These are phyloP conservation scores for Panicum virgatum DNA, from an alignment of 202 grass and related monocot species.

Conservation along the genomic window DNA sequence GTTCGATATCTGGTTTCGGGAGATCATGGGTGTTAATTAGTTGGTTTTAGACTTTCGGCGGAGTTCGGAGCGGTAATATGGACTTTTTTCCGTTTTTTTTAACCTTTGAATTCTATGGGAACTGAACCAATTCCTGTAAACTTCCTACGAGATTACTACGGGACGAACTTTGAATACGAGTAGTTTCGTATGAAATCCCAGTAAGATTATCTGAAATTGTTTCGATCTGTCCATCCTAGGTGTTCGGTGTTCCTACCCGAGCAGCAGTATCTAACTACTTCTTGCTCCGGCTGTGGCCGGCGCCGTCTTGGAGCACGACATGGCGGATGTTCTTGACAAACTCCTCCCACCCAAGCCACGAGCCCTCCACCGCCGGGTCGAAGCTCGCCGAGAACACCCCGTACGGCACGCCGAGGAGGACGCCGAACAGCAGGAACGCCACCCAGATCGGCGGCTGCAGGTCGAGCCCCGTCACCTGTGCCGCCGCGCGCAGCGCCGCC, in stretches of 20 bases:
- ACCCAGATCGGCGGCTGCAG: constrained; percentile 49
- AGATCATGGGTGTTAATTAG: no score
- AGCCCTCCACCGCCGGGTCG: constrained; percentile 46
- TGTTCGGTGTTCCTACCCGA: background rate
- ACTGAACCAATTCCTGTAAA: no score
- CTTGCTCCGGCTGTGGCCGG: background rate
- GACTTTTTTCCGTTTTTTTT: no score
- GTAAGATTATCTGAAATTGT: background rate
- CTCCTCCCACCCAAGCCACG: constrained; percentile 43
- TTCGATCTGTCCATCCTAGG: background rate
- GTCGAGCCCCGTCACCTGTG: constrained; percentile 22
- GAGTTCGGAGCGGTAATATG: no score
- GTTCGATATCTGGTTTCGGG: no score
- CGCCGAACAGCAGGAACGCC: constrained; percentile 48
- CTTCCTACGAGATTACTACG: no score
- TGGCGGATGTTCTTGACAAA: constrained; percentile 41
- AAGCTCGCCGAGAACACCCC: constrained; percentile 52
- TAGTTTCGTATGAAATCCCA: background rate
- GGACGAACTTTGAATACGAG: background rate
- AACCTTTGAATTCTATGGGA: no score
- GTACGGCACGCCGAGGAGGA: constrained; percentile 46
- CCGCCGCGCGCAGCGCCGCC: constrained; percentile 40
- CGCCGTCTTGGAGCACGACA: constrained; percentile 17
- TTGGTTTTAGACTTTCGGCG: no score
- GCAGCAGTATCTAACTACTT: background rate